Conservation (phyloP, 805 yeast genomes). For the Pichia membranifaciens region DNA sequence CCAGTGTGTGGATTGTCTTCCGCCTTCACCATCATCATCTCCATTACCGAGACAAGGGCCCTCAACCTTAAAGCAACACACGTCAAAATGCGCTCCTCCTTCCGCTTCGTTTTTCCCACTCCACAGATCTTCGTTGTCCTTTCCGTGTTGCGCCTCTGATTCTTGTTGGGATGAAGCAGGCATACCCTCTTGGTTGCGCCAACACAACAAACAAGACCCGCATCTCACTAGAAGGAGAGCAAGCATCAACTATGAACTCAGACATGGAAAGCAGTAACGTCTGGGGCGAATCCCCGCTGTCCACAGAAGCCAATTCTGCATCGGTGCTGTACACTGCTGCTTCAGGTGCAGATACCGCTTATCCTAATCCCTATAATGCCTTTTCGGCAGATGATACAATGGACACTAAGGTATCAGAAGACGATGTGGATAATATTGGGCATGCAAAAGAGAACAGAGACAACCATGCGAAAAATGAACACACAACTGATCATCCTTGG, state of each 20-base stretch:
- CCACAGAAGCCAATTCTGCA: not conserved
- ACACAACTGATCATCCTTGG: not conserved
- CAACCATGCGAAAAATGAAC: not conserved
- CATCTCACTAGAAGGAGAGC: not conserved
- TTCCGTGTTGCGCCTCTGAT: too few relatives aligned
- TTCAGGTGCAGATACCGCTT: not conserved
- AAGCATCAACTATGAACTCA: conserved; percentile 1
- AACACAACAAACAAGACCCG: not conserved
- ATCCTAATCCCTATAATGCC: not conserved
- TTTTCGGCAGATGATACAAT: not conserved
- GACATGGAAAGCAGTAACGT: conserved; percentile 17
- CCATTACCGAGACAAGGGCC: too few relatives aligned
- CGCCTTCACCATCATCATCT: not conserved
- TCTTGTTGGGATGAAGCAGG: too few relatives aligned
- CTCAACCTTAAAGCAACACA: too few relatives aligned
- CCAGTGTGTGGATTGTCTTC: too few relatives aligned
- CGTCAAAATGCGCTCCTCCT: not conserved
- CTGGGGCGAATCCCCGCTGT: conserved; percentile 54
- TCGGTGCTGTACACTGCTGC: not conserved
- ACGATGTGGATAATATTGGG: not conserved
- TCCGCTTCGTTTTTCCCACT: not conserved
- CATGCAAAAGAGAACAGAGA: not conserved
- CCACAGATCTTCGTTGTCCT: too few relatives aligned
- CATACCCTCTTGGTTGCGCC: too few relatives aligned
- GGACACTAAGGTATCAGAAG: not conserved